phyloP scores from a whole-genome alignment of 2,329 filamentous ascomycete species.

The Pestalotiopsis sp. region DNA sequence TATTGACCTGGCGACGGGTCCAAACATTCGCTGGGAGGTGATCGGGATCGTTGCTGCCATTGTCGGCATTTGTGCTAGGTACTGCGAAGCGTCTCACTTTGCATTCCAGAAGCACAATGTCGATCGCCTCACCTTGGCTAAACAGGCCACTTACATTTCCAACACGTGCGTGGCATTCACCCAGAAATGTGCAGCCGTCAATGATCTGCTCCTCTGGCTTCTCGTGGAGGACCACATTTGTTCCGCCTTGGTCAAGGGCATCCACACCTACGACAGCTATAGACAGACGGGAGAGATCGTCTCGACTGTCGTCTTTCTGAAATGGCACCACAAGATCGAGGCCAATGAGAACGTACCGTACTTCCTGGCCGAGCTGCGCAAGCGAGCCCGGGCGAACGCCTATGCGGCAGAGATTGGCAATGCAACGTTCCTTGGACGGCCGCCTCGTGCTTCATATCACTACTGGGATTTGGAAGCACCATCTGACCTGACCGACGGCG shows the following conservation, averaged over 20 bases:
- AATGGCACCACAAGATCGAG: constrained; percentile 33
- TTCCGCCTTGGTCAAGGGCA: constrained; percentile 27
- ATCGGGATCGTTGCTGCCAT: constrained; percentile 33
- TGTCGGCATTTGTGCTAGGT: constrained; percentile 29
- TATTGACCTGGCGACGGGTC: constrained; percentile 29
- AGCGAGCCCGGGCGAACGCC: constrained; percentile 23
- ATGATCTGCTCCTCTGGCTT: constrained; percentile 36
- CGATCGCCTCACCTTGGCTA: constrained; percentile 26
- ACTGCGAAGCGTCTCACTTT: constrained; percentile 27
- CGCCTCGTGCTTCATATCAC: constrained; percentile 33
- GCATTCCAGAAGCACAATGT: constrained; percentile 29
- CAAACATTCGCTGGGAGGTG: constrained; percentile 37
- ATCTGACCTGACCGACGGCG: constrained; percentile 29
- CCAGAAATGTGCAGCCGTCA: constrained; percentile 33
- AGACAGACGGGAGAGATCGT: constrained; percentile 31
- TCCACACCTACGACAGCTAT: constrained; percentile 31
- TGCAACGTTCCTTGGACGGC: constrained; percentile 34
- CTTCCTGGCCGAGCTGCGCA: constrained; percentile 34
- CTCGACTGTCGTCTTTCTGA: constrained; percentile 33
- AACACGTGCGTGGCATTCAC: constrained; percentile 33
- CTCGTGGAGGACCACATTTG: constrained; percentile 27
- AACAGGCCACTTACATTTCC: constrained; percentile 30
- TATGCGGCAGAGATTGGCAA: constrained; percentile 34
- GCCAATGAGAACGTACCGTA: constrained; percentile 30
- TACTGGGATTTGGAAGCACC: constrained; percentile 33